Base-by-base conservation (phyloP, 345 rosid species). In the Citrus cavaleriei region DNA sequence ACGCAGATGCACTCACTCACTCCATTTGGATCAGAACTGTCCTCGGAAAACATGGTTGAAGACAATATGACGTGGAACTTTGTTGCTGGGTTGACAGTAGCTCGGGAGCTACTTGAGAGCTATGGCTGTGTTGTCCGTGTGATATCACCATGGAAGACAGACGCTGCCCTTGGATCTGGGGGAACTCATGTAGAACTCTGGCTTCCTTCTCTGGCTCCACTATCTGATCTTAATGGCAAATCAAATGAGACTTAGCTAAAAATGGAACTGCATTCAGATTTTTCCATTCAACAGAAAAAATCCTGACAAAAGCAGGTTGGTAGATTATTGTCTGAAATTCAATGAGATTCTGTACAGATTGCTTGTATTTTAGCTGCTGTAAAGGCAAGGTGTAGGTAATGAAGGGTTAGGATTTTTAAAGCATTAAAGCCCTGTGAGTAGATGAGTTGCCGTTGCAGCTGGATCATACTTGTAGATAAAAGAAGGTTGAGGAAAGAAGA, bases 51-150 rank as follows among this genome's bases (percentile, higher is more conserved):
- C 84, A 93, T 85, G 98, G 84, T 93, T 54, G 97, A 93, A 83
- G 99, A 93, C 90, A 95, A 95, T 89, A 95, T 95, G 98, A 93
- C 98, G 2, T 95, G 98, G 98, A 95, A 93, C 86, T 93, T 95
- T 76, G 90, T 95, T 38, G 97, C 98, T 5, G 98, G 98, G 64
- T 84, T 95, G 69, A 91, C 93, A 24, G 92, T 93, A 61, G 97
- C 99, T 16, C 93, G 96, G 5, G 98, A 95, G 84, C 91, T 93
- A 79, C 93, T 95, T 8, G 98, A 92, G 91, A 88, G 90, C 79
- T 95, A 90, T 57, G 97, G 98, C 37, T 92, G 98, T 61, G 95
- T 93, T 37, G 88, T 95, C 16, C 89, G 95, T 12, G 93, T 93
- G 40, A 89, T 90, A 83, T 93, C 99, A 66, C 97, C 99, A 35